Percentiles rank a stretch among this genome's conserved stretches.
phyloP scores from a whole-genome alignment of 2,329 filamentous ascomycete genomes.

The Epichloe brachyelytri region DNA sequence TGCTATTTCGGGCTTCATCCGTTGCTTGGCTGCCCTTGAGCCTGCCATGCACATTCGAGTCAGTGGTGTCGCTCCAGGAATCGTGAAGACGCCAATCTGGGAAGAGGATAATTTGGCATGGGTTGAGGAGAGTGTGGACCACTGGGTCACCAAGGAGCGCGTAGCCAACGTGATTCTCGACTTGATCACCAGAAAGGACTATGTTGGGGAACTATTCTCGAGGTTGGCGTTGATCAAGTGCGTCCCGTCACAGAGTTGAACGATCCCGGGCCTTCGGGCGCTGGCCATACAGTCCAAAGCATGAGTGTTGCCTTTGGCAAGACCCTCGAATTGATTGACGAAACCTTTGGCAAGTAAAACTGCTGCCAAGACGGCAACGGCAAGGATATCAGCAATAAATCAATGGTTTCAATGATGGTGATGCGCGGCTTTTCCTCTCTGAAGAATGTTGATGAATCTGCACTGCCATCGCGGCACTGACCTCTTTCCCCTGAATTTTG shows the following conservation, averaged over 20 bases:
- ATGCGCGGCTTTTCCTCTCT: no score
- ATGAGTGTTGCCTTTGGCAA: not conserved
- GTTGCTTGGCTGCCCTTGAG: slow-evolving; percentile 19
- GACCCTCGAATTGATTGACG: not conserved
- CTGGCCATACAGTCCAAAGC: not conserved
- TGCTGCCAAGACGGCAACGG: no score
- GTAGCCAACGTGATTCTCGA: slow-evolving; percentile 24
- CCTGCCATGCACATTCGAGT: slow-evolving; percentile 16
- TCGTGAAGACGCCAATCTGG: slow-evolving; percentile 26
- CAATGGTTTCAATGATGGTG: no score
- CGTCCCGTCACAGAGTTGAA: slow-evolving; percentile 5
- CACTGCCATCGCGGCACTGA: not conserved
- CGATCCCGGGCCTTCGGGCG: slow-evolving; percentile 5
- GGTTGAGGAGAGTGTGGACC: slow-evolving; percentile 14
- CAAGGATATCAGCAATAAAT: no score
- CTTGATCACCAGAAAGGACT: slow-evolving; percentile 15
- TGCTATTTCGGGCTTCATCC: slow-evolving; percentile 18
- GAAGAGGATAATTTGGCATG: slow-evolving; percentile 22
- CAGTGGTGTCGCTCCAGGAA: slow-evolving; percentile 23
- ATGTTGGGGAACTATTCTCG: slow-evolving; percentile 13
- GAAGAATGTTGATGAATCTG: no score
- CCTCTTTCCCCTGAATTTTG: no score
- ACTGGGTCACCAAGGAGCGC: slow-evolving; percentile 22
- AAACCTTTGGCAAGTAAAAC: slow-evolving; percentile 2
- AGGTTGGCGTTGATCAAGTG: slow-evolving; percentile 5